Percentiles rank a stretch among this genome's conserved stretches.
Conservation (phyloP, 1,139 yeast species). For the Waltiozyma sp. region DNA sequence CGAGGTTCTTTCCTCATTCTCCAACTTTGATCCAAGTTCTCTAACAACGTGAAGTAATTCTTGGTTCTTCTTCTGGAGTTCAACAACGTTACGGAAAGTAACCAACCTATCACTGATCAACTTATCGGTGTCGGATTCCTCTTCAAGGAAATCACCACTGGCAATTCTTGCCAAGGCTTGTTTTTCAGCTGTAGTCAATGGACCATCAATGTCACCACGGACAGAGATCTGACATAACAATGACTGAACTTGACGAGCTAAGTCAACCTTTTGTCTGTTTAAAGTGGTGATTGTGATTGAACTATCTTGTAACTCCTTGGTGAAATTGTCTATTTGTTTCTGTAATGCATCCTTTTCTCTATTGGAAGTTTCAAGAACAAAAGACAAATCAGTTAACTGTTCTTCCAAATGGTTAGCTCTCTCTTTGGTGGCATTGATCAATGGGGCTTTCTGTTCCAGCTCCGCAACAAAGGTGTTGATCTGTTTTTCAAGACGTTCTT, state of each 20-base stretch:
- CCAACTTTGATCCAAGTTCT: conserved; percentile 59
- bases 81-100: conserved; percentile 53
- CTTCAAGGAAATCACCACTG: conserved; percentile 19
- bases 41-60: conserved; percentile 59
- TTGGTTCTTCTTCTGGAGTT: conserved; percentile 63
- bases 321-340: conserved; percentile 16
- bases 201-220: conserved; percentile 38
- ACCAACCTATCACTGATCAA: conserved; percentile 67
- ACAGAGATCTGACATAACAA: conserved; percentile 58
- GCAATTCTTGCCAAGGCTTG: conserved; percentile 25
- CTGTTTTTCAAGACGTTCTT: conserved; percentile 59
- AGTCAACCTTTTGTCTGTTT: conserved; percentile 52
- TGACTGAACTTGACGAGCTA: conserved; percentile 71
- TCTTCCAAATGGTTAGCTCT: conserved; percentile 36
- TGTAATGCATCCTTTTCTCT: conserved; percentile 30
- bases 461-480: conserved; percentile 64
- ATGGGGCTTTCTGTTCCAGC: conserved; percentile 71
- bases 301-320: conserved; percentile 25
- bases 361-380: conserved; percentile 32
- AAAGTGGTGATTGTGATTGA: conserved; percentile 30
- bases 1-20: conserved; percentile 34
- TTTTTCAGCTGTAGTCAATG: conserved; percentile 48
- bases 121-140: conserved; percentile 56
- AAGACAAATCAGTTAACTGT: conserved; percentile 41
- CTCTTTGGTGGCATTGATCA: conserved; percentile 56